phyloP scores from a whole-genome alignment of 1,284 basidiomycete species.

The Trametes sp. region DNA sequence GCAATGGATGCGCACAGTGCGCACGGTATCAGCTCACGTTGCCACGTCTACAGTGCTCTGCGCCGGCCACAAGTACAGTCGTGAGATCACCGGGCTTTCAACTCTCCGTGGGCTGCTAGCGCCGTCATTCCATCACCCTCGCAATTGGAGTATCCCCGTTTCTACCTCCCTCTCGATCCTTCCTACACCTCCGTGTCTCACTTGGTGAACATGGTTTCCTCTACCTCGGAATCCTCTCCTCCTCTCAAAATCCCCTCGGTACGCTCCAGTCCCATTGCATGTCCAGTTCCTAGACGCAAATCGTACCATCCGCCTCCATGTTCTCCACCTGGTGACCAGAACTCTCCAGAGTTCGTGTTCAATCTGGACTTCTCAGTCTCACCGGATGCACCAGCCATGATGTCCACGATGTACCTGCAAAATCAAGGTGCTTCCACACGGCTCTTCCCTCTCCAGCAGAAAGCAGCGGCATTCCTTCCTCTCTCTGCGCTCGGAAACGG shows the following conservation, averaged over 20 bases:
- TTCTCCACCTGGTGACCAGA: slow-evolving; percentile 24
- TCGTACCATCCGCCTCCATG: slow-evolving; percentile 24
- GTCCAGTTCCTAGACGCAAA: slow-evolving; percentile 32
- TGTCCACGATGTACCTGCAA: slow-evolving; percentile 22
- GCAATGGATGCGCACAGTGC: too few relatives aligned
- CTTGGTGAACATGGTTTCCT: background rate
- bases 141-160: too few relatives aligned
- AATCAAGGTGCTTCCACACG: slow-evolving; percentile 24
- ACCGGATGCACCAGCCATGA: slow-evolving; percentile 20
- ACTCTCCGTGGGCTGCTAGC: too few relatives aligned
- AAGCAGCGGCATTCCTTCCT: slow-evolving; percentile 9
- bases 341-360: slow-evolving; percentile 33
- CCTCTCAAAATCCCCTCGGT: background rate
- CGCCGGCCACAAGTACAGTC: background rate
- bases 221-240: background rate
- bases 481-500: slow-evolving; percentile 12
- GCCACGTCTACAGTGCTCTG: background rate
- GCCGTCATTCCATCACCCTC: too few relatives aligned
- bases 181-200: background rate
- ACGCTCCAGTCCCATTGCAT: slow-evolving; percentile 29
- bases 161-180: background rate
- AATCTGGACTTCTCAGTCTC: slow-evolving; percentile 35
- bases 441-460: slow-evolving; percentile 26
- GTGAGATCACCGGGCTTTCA: background rate
- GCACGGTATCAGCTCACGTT: background rate